Conservation (phyloP, 176 grass and related monocot species). For the Carex myosuroides region DNA sequence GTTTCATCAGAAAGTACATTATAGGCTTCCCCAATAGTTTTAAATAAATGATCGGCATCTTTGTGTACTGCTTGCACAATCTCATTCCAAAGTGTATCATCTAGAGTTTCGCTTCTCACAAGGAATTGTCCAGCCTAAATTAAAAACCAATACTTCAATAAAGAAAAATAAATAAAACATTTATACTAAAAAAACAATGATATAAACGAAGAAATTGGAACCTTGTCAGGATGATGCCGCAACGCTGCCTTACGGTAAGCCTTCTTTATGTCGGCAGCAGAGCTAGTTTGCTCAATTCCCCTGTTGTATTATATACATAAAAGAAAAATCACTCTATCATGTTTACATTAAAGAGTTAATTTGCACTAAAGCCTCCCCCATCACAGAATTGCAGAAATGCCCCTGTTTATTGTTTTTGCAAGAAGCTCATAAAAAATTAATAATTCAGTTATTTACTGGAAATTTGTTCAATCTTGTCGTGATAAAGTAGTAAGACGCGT, state of each 20-base stretch:
- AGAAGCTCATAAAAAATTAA: neutral
- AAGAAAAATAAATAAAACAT: slow-evolving; percentile 11
- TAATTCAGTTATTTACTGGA: neutral
- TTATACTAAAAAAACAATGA: neutral
- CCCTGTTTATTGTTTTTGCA: neutral
- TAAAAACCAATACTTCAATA: slow-evolving; percentile 20
- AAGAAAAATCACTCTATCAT: slow-evolving; percentile 10
- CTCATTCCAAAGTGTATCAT: slow-evolving; percentile 80
- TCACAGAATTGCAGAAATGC: neutral
- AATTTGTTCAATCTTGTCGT: no score
- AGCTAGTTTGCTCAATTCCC: slow-evolving; percentile 65
- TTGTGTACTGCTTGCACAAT: slow-evolving; percentile 66
- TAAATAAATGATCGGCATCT: slow-evolving; percentile 89
- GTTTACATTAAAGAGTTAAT: neutral
- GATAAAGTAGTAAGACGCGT: no score
- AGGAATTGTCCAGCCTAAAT: slow-evolving; percentile 71
- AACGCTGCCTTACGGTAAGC: slow-evolving; percentile 92
- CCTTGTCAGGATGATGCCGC: slow-evolving; percentile 94
- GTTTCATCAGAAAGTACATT: slow-evolving; percentile 79
- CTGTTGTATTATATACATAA: slow-evolving; percentile 25
- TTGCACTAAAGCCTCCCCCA: slow-evolving; percentile 18
- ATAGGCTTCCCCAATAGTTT: slow-evolving; percentile 89
- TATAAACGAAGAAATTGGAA: slow-evolving; percentile 12
- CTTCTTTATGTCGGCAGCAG: slow-evolving; percentile 82
- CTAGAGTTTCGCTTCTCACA: slow-evolving; percentile 66